phyloP scores from a whole-genome alignment of 192 early-diverging fungal species.

The Bifiguratus adelaidae region DNA sequence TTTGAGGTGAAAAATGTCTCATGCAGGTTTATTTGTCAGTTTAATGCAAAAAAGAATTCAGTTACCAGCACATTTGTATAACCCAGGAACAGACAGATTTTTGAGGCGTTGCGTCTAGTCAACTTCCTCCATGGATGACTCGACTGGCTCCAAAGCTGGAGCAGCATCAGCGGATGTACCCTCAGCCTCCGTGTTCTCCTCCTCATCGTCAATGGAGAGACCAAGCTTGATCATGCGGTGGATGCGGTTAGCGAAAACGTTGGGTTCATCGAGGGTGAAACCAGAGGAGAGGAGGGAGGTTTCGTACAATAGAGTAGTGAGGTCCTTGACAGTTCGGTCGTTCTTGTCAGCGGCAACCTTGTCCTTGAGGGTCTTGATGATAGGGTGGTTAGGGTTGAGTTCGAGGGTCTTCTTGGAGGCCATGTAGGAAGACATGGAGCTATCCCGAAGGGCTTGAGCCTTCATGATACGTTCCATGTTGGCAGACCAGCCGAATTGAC shows the following conservation, averaged over 20 bases:
- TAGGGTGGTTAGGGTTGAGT: conserved; percentile 92
- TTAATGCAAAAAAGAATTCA: no score
- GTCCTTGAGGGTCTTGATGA: conserved; percentile 88
- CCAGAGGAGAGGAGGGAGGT: conserved; percentile 93
- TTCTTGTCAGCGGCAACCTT: conserved; percentile 94
- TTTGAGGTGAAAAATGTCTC: no score
- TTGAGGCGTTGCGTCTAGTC: no score
- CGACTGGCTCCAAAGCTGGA: conserved; percentile 36
- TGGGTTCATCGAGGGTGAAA: conserved; percentile 94
- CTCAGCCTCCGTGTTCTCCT: conserved; percentile 28
- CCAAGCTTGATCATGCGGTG: conserved; percentile 99
- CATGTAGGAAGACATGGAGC: conserved; percentile 99
- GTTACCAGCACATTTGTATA: no score
- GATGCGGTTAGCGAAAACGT: conserved; percentile 87
- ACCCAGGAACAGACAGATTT: no score
- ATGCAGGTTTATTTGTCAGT: no score
- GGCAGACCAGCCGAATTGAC: conserved; percentile 98
- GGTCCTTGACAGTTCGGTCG: conserved; percentile 98
- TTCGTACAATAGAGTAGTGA: conserved; percentile 92
- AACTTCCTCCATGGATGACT: conserved; percentile 61
- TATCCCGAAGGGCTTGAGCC: conserved; percentile 98
- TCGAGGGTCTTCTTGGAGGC: conserved; percentile 99
- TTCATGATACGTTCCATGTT: conserved; percentile 99
- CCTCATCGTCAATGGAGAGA: conserved; percentile 89
- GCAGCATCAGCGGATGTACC: conserved; percentile 25